Evolutionary conservation across 148 eudicot genomes (phyloP).

Genomic region (Linanthus parryae): DNA sequence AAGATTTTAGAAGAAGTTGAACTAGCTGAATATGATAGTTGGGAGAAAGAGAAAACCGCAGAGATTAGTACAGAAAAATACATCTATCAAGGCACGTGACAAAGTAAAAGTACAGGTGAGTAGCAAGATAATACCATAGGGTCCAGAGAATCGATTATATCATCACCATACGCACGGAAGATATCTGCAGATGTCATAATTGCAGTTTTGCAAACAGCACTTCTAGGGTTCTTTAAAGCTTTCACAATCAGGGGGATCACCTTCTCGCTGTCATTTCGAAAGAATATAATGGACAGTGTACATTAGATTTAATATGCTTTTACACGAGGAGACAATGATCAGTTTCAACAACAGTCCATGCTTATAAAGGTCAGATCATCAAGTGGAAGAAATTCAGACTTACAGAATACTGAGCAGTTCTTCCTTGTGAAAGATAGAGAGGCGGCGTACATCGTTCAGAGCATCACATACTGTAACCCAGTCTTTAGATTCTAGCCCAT

Average conservation of each 20-base stretch:
- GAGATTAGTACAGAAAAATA: not conserved
- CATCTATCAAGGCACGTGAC: not conserved
- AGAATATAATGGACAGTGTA: not conserved
- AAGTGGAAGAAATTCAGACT: conserved; percentile 17
- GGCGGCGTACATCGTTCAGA: conserved; percentile 51
- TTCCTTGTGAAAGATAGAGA: conserved; percentile 53
- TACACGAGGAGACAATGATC: not conserved
- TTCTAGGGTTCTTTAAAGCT: conserved; percentile 72
- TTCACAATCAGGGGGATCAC: conserved; percentile 48
- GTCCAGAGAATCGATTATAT: conserved; percentile 46
- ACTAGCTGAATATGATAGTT: conserved; percentile 34
- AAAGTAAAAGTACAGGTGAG: not conserved
- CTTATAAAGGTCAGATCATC: not conserved
- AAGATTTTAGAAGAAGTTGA: conserved; percentile 64
- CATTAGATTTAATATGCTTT: not conserved
- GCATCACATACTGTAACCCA: conserved; percentile 58
- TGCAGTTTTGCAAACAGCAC: conserved; percentile 70
- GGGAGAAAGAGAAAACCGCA: not conserved
- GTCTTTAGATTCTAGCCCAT: conserved; percentile 55
- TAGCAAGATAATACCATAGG: conserved; percentile 32
- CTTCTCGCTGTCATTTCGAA: conserved; percentile 32
- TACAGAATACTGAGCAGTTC: conserved; percentile 35
- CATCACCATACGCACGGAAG: conserved; percentile 48
- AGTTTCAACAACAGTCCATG: no score
- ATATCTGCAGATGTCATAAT: conserved; percentile 64